Base-by-base conservation (phyloP, 352 stramenopile genomes). In the Phytopythium litorale region DNA sequence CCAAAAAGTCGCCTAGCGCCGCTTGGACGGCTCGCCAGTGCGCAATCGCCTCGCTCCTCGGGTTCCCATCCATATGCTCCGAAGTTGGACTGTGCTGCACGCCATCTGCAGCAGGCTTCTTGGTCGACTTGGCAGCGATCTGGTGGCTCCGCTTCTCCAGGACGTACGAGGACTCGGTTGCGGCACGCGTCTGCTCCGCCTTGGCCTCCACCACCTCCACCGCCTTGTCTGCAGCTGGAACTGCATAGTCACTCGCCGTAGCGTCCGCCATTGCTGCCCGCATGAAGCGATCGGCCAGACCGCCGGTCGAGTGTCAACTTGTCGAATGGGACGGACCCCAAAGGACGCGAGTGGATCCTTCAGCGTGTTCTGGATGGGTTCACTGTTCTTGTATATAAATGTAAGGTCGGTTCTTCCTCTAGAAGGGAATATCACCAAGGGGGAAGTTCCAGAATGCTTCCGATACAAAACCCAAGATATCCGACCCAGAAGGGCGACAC, bases 1-100 rank as follows among this genome's bases (percentile, higher is more conserved):
- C 81, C 25, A 92, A 50, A 37, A 84, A 74, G 16, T 54, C 66
- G 15, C 72, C 67, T 45, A 81, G 38, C 54, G 54, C 35, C 7
- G 40, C 38, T 28, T 60, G 54, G 7, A 60, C 38, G 4, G 54
- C 38, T 21, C 38, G 15, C 54, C 54, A 60, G 28, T 50, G 54
- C 15, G 23, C 54, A 0, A 19, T 7, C 16, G 54, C 54, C 6
- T 60, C 54, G 21, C 32, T 40, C 1, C 23, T 60, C 25, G n/a
- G 33, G 11, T 12, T 35, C 4, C 1, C 23, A 4, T 2, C 4
- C 13, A 8, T 53, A 0, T 40, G 35, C 8, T 35, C 38, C 23
- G 23, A 19, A 9, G 6, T 23, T 28, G 7, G 7, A 2, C 4
- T 25, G 8, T 30, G 11, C 37, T 28, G 13, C 1, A 19, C 16